Evolutionary conservation across 2,329 filamentous ascomycete genomes (phyloP).

Genomic region (Leptographium flavum): DNA sequence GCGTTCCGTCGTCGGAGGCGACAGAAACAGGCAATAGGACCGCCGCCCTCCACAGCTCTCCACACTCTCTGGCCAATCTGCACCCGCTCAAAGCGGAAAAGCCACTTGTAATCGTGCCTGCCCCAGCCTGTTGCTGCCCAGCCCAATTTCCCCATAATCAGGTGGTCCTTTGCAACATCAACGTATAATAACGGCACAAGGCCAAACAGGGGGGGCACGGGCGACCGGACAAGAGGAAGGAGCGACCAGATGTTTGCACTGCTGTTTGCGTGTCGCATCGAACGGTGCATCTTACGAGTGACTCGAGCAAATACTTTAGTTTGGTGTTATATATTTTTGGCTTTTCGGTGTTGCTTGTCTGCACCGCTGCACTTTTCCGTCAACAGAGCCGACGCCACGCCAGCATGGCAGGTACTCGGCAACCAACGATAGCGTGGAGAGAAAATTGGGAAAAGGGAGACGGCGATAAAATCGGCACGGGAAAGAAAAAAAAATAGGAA

Average conservation of each 20-base stretch:
- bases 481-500: neutral
- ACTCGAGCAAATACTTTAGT: too few relatives aligned
- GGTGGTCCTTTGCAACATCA: neutral
- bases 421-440: too few relatives aligned
- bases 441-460: neutral
- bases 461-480: neutral
- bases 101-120: too few relatives aligned
- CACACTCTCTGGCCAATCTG: neutral
- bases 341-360: neutral
- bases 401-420: too few relatives aligned
- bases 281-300: neutral
- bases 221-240: conserved; percentile 2
- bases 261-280: neutral
- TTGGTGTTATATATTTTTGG: neutral
- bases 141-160: neutral
- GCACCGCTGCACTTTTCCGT: too few relatives aligned
- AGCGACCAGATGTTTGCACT: too few relatives aligned
- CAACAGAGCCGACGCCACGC: too few relatives aligned
- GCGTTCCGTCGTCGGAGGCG: neutral
- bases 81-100: too few relatives aligned
- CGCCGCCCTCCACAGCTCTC: neutral
- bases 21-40: neutral
- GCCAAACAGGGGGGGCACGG: neutral
- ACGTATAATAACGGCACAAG: too few relatives aligned
- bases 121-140: too few relatives aligned